Conservation (phyloP, 2,329 filamentous ascomycete species). For the Aspergillus transmontanensis region DNA sequence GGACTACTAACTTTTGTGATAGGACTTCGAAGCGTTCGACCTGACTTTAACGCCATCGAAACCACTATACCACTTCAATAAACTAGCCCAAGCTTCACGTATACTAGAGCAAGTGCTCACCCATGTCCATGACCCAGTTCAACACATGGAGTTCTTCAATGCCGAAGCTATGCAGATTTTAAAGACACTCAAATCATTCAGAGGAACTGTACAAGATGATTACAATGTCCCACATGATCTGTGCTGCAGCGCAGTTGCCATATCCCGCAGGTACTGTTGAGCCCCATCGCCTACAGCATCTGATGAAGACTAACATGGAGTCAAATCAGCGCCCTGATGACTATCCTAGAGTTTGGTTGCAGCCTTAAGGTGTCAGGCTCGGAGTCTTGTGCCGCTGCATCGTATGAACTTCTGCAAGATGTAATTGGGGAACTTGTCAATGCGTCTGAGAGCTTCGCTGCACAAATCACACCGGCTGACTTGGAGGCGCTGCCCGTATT, state of each 20-base stretch:
- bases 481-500: background rate
- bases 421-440: background rate
- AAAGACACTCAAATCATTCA: background rate
- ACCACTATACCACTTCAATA: background rate
- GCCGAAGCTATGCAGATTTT: background rate
- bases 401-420: background rate
- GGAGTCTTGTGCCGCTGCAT: background rate
- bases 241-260: background rate
- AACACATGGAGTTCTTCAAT: background rate
- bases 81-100: conserved; percentile 3
- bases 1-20: background rate
- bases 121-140: background rate
- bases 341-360: background rate
- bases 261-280: background rate
- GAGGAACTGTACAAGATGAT: background rate
- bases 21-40: background rate
- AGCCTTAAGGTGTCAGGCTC: background rate
- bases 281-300: too few species aligned
- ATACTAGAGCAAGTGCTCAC: background rate
- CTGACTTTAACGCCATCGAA: background rate
- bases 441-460: background rate
- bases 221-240: background rate
- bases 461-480: background rate
- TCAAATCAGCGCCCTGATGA: background rate
- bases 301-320: background rate